These are phyloP conservation scores for Jatropha curcas DNA, from an alignment of 345 rosid species.

Conservation along the genomic window DNA sequence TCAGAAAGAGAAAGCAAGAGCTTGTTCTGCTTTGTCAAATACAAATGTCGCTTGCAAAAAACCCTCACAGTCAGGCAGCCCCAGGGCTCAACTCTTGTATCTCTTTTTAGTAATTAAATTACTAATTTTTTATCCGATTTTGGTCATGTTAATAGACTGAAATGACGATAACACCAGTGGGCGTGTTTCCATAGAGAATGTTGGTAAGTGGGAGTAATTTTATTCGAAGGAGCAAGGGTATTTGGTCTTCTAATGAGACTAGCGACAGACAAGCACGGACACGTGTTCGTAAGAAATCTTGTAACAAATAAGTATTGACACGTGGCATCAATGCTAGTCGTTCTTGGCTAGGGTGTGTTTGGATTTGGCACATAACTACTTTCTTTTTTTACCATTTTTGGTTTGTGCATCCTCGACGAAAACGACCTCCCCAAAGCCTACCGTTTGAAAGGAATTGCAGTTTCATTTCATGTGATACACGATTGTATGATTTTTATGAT, in stretches of 20 bases:
- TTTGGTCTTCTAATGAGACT: constrained; percentile 1
- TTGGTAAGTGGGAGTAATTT: neutral
- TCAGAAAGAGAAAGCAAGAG: neutral
- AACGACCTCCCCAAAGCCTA: too few relatives aligned
- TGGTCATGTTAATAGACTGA: too few relatives aligned
- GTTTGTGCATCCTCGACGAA: too few relatives aligned
- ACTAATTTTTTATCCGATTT: too few relatives aligned
- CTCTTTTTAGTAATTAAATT: neutral
- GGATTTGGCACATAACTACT: neutral
- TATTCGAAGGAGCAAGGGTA: neutral
- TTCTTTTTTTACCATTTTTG: neutral
- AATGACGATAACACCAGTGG: neutral
- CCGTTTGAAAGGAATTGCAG: too few relatives aligned
- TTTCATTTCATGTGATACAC: too few relatives aligned
- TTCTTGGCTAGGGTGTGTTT: neutral
- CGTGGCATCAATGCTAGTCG: neutral
- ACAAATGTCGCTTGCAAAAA: constrained; percentile 5
- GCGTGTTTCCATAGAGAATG: too few relatives aligned
- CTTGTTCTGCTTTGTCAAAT: constrained; percentile 1
- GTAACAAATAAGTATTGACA: neutral
- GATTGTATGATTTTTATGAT: too few relatives aligned
- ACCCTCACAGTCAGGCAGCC: constrained; percentile 10
- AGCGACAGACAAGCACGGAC: neutral
- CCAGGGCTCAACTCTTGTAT: neutral
- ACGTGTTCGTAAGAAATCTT: neutral